These are phyloP conservation scores for Bipolaris zeicola DNA, from an alignment of 2,329 filamentous ascomycete genomes.

Conservation along the genomic window DNA sequence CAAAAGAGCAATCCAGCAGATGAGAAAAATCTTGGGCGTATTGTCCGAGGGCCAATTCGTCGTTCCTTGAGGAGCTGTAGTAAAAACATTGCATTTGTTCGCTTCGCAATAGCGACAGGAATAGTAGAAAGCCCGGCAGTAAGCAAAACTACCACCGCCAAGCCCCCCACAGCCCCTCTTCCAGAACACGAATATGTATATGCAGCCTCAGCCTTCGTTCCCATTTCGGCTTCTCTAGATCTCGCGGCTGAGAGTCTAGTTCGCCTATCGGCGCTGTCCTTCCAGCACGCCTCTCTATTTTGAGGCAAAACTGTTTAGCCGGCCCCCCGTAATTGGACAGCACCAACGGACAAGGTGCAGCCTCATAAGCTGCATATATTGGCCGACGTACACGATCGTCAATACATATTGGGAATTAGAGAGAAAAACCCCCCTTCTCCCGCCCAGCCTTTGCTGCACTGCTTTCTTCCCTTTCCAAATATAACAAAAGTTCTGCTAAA, in stretches of 20 bases:
- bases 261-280: constrained; percentile 1
- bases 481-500: not conserved
- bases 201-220: not conserved
- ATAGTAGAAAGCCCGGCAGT: not conserved
- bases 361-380: constrained; percentile 3
- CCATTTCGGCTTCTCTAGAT: not conserved
- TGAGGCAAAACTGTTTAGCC: not conserved
- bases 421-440: not conserved
- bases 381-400: not conserved
- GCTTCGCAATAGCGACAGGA: not conserved
- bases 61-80: no score
- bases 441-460: not conserved
- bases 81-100: not conserved
- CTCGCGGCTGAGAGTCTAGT: not conserved
- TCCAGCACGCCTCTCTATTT: not conserved
- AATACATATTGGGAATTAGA: not conserved
- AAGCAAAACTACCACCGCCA: not conserved
- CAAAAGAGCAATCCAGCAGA: not conserved
- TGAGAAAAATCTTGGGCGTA: no score
- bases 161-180: not conserved
- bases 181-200: not conserved
- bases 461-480: not conserved
- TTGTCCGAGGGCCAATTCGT: no score
- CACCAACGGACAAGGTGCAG: constrained; percentile 3
- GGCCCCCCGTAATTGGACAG: not conserved